phyloP scores from a whole-genome alignment of 2,329 filamentous ascomycete species.

The Pyricularia sp. region DNA sequence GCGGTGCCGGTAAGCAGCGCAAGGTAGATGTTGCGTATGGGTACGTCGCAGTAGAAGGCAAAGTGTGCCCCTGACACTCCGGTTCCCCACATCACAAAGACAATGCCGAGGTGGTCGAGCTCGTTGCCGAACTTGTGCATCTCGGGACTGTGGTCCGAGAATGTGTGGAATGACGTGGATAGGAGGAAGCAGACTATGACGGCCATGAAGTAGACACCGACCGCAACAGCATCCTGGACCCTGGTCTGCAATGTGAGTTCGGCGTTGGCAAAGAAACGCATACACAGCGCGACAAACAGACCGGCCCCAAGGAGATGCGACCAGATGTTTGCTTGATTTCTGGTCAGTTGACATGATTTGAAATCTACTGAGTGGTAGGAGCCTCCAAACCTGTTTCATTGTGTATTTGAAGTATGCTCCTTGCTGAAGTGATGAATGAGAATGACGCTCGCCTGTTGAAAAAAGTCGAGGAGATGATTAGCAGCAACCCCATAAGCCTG shows the following conservation, averaged over 20 bases:
- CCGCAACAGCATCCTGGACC: slow-evolving; percentile 10
- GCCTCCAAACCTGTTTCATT: slow-evolving; percentile 1
- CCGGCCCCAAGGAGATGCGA: slow-evolving; percentile 17
- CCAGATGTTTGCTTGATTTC: slow-evolving; percentile 16
- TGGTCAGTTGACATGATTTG: neutral
- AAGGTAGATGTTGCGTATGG: slow-evolving; percentile 12
- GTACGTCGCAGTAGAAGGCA: slow-evolving; percentile 15
- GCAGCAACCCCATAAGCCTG: neutral
- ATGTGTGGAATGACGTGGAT: slow-evolving; percentile 17
- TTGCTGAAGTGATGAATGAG: neutral
- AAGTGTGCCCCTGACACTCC: slow-evolving; percentile 17
- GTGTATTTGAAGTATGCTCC: slow-evolving; percentile 1
- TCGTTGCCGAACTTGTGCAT: slow-evolving; percentile 19
- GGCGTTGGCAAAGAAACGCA: slow-evolving; percentile 6
- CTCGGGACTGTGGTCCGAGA: slow-evolving; percentile 19
- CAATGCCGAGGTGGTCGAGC: slow-evolving; percentile 20
- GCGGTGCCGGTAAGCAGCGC: slow-evolving; percentile 14
- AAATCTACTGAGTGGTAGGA: neutral
- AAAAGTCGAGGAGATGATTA: neutral
- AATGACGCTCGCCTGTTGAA: neutral
- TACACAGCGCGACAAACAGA: slow-evolving; percentile 12
- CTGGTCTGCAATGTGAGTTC: neutral
- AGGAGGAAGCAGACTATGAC: slow-evolving; percentile 18
- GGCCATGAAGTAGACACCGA: slow-evolving; percentile 15
- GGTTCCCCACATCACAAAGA: slow-evolving; percentile 18